Base-by-base conservation (phyloP, 2,329 filamentous ascomycete species). In the Alternaria infectoria region DNA sequence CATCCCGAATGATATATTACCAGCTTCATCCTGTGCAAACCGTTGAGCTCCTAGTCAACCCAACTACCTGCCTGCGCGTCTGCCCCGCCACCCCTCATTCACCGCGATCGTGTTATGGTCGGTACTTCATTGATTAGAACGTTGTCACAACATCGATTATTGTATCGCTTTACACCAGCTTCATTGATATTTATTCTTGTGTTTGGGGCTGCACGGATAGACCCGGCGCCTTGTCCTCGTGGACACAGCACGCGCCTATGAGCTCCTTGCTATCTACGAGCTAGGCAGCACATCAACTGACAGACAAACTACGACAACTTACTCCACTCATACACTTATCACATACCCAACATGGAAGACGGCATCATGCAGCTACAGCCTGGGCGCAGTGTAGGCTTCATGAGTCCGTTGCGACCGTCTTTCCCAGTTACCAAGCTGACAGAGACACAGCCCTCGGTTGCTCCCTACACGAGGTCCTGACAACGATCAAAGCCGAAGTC, bases 391-490 rank as follows among this genome's bases (percentile, higher is more conserved):
- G 67, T 83, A 28, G 80, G 80, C 57, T 81, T 80, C 69, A 79
- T 83, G 68, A 77, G 80, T 82, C 70, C 46, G 69, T 66, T 19
- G 13, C 23, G 32, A 46, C 30, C n/a, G 10, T n/a, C 46, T 13
- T 13, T 25, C 45, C 10, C 32, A n/a, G 15, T 15, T 61, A 51
- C 40, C 25, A 46, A 36, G 54, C 72, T 76, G 54, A 74, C 64
- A 8, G 65, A 25, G 57, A 57, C 49, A 69, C 77, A 97, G 93
- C 90, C 54, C 89, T 99, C 61, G 96, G 96, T 60, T 92, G 93
- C 67, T 97, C 94, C 3, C 87, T 99, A 36, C 93, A 98, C 81
- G 93, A 97, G 76, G 87, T 96, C 74, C 83, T 98, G 64, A 93
- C 92, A 26, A 90, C 92, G 57, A 86, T 98, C 74, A 98, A 97